These are phyloP conservation scores for Xylariales sp. DNA, from an alignment of 2,329 filamentous ascomycete species.

Conservation along the genomic window DNA sequence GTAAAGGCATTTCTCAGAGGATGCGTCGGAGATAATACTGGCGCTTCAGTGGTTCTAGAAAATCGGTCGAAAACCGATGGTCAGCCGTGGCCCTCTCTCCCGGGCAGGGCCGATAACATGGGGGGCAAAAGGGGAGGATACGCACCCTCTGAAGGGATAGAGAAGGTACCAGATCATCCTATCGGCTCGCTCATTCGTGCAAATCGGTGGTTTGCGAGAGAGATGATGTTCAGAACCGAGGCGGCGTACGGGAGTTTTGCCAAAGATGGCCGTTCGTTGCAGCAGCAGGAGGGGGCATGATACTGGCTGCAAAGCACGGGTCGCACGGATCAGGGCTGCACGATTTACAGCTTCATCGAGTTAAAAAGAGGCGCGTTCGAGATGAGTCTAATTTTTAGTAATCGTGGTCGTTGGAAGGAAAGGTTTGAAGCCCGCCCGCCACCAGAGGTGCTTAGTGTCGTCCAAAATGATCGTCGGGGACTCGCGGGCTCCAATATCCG, in stretches of 20 bases:
- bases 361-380: background rate
- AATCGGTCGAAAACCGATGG: too few species aligned
- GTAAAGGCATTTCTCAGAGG: conserved; percentile 62
- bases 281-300: conserved; percentile 6
- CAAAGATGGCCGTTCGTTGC: conserved; percentile 6
- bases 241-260: background rate
- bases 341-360: conserved; percentile 6
- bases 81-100: too few species aligned
- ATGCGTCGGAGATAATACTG: conserved; percentile 58
- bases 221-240: too few species aligned
- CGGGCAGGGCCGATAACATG: background rate
- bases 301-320: conserved; percentile 2
- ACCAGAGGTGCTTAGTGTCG: too few species aligned
- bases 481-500: too few species aligned
- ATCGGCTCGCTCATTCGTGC: conserved; percentile 12
- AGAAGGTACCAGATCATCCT: conserved; percentile 73
- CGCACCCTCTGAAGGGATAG: conserved; percentile 73
- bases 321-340: conserved; percentile 2
- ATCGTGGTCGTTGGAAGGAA: too few species aligned
- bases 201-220: too few species aligned
- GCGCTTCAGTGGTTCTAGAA: conserved; percentile 68
- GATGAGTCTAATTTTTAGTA: too few species aligned
- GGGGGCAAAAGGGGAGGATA: conserved; percentile 16
- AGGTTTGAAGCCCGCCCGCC: too few species aligned
- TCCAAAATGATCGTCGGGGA: too few species aligned